These are phyloP conservation scores for Gautieria morchelliformis DNA, from an alignment of 768 basidiomycete genomes.

Conservation along the genomic window DNA sequence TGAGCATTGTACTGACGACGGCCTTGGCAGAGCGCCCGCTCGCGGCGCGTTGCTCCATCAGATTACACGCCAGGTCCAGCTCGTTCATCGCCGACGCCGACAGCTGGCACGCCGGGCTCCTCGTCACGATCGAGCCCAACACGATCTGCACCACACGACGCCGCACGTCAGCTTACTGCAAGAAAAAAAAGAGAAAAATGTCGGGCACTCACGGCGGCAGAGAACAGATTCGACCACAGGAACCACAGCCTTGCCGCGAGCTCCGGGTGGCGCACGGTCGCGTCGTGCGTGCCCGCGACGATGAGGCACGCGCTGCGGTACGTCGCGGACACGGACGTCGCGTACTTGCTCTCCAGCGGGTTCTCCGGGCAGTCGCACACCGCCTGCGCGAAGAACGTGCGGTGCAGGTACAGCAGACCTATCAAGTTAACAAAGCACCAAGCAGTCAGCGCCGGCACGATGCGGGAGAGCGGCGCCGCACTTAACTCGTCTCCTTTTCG, in stretches of 20 bases:
- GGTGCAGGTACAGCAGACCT: slow-evolving; percentile 64
- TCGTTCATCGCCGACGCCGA: slow-evolving; percentile 67
- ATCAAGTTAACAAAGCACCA: too few relatives aligned
- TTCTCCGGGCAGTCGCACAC: slow-evolving; percentile 67
- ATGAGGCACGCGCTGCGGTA: slow-evolving; percentile 66
- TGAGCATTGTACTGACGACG: not conserved
- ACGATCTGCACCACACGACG: slow-evolving; percentile 60
- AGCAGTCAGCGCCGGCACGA: too few relatives aligned
- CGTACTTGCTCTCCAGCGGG: slow-evolving; percentile 62
- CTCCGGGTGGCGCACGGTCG: slow-evolving; percentile 54
- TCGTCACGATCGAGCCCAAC: slow-evolving; percentile 65
- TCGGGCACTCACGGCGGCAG: slow-evolving; percentile 44
- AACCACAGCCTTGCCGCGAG: slow-evolving; percentile 58
- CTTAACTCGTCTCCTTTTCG: slow-evolving; percentile 53
- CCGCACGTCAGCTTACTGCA: too few relatives aligned
- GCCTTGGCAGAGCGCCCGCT: slow-evolving; percentile 6
- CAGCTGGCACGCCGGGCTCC: slow-evolving; percentile 71
- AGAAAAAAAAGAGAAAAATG: not conserved
- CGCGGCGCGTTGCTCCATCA: slow-evolving; percentile 19
- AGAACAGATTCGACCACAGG: slow-evolving; percentile 40
- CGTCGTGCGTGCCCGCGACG: slow-evolving; percentile 59
- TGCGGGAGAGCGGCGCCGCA: too few relatives aligned
- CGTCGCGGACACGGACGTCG: slow-evolving; percentile 64
- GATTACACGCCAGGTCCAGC: slow-evolving; percentile 64
- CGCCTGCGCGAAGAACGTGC: slow-evolving; percentile 66